Evolutionary conservation across 306 rosid genomes (phyloP).

Genomic region (Cucumis melo): DNA sequence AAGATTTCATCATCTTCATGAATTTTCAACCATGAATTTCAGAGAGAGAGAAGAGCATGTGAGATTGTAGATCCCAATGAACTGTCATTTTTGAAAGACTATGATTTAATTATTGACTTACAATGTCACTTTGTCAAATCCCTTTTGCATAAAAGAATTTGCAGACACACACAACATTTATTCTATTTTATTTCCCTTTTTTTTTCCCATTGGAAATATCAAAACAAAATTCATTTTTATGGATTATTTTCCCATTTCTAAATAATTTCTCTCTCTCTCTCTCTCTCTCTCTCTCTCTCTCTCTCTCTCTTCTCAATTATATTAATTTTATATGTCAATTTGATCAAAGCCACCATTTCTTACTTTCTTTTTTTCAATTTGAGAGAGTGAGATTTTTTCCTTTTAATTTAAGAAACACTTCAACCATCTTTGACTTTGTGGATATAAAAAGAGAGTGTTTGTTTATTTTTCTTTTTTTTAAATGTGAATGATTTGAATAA

Average conservation of each 20-base stretch:
- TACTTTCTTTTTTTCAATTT: neutral
- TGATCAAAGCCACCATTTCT: neutral
- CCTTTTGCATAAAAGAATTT: neutral
- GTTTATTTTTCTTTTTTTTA: neutral
- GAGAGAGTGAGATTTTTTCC: neutral
- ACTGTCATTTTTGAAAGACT: slow-evolving; percentile 1
- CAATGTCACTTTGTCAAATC: neutral
- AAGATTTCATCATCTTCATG: neutral
- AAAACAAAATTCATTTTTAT: neutral
- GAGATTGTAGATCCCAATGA: slow-evolving; percentile 3
- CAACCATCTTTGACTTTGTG: neutral
- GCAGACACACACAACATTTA: neutral
- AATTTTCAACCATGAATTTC: neutral
- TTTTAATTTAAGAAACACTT: neutral
- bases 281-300: neutral
- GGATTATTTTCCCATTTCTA: neutral
- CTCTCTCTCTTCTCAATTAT: neutral
- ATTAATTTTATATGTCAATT: neutral
- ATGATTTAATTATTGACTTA: neutral
- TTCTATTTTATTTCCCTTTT: neutral
- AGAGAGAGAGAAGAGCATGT: neutral
- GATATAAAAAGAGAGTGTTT: neutral
- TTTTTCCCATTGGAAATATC: neutral
- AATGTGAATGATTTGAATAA: neutral
- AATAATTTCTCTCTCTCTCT: neutral